Evolutionary conservation across 2,329 filamentous ascomycete genomes (phyloP).

Genomic region (Ophiobolus disseminans): DNA sequence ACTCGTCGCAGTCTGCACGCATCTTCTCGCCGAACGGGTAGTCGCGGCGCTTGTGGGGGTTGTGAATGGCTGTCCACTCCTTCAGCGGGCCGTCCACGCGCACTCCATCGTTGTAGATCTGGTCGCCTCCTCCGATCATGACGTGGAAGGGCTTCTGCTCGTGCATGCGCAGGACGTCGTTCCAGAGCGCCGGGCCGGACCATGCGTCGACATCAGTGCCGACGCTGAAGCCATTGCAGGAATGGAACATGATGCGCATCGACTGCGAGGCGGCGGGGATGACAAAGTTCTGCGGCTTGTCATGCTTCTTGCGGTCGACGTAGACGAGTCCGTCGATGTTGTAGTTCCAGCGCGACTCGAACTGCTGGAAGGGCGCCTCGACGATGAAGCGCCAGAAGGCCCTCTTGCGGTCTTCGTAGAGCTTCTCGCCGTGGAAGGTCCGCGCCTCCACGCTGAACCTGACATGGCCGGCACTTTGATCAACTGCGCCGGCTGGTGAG

Average conservation of each 20-base stretch:
- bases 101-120: conserved; percentile 80
- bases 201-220: conserved; percentile 69
- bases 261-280: conserved; percentile 67
- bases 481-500: conserved; percentile 54
- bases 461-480: conserved; percentile 29
- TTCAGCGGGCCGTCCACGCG: conserved; percentile 82
- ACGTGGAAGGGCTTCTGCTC: conserved; percentile 67
- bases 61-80: conserved; percentile 66
- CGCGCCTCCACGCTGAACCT: conserved; percentile 34
- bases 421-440: conserved; percentile 59
- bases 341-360: conserved; percentile 82
- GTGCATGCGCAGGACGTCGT: conserved; percentile 68
- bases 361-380: conserved; percentile 70
- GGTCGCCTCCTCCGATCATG: conserved; percentile 90
- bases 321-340: conserved; percentile 71
- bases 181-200: conserved; percentile 68
- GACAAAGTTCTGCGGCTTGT: conserved; percentile 55
- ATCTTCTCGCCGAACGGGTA: conserved; percentile 71
- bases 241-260: conserved; percentile 74
- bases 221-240: conserved; percentile 72
- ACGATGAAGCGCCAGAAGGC: conserved; percentile 67
- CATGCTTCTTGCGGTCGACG: conserved; percentile 54
- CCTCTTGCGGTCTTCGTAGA: conserved; percentile 66
- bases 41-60: conserved; percentile 65
- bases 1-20: conserved; percentile 65